These are phyloP conservation scores for Candida gorgasii DNA, from an alignment of 805 yeast genomes.

Conservation along the genomic window DNA sequence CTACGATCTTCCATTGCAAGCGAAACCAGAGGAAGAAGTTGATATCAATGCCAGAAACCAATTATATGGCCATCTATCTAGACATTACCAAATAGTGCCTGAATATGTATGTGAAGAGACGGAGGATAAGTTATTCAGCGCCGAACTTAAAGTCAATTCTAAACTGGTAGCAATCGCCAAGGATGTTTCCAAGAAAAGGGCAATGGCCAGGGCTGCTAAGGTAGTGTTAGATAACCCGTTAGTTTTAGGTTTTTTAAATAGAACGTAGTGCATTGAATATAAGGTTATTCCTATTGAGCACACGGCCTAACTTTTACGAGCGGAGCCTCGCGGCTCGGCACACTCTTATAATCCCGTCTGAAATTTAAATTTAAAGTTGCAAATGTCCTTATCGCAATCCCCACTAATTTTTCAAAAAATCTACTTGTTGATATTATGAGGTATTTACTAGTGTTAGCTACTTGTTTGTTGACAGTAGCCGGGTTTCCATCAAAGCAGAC, in stretches of 20 bases:
- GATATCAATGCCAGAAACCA: slow-evolving; percentile 40
- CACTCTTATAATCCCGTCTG: too few relatives aligned
- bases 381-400: background rate
- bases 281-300: too few relatives aligned
- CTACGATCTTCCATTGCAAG: slow-evolving; percentile 27
- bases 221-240: slow-evolving; percentile 27
- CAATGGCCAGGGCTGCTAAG: slow-evolving; percentile 43
- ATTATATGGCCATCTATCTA: slow-evolving; percentile 40
- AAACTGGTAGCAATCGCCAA: slow-evolving; percentile 30
- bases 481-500: slow-evolving; percentile 9
- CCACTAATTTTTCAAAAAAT: background rate
- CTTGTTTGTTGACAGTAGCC: background rate
- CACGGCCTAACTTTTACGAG: too few relatives aligned
- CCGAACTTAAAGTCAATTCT: slow-evolving; percentile 32
- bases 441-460: background rate
- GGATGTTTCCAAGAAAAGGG: slow-evolving; percentile 40
- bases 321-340: too few relatives aligned
- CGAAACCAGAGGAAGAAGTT: slow-evolving; percentile 23
- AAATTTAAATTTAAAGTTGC: too few relatives aligned
- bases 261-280: too few relatives aligned
- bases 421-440: background rate
- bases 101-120: slow-evolving; percentile 29
- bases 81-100: slow-evolving; percentile 34
- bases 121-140: slow-evolving; percentile 24
- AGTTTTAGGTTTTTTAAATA: slow-evolving; percentile 4